Evolutionary conservation across 2,329 filamentous ascomycete genomes (phyloP).

Genomic region (Fusarium sp.): DNA sequence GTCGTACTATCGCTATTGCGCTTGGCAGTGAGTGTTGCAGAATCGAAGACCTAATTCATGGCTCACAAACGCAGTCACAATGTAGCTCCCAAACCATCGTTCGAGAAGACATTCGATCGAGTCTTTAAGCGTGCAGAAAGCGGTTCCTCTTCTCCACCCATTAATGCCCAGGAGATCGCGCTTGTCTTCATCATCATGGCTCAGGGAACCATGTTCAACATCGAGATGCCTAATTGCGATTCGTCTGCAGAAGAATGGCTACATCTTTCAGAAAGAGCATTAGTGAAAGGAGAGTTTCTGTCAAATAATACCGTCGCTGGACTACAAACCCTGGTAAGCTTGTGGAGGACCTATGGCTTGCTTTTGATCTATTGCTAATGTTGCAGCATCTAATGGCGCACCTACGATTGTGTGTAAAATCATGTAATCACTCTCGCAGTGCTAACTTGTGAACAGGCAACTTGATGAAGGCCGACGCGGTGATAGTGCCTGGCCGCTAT

Average conservation of each 20-base stretch:
- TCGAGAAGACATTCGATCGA: slow-evolving; percentile 6
- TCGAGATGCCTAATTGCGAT: slow-evolving; percentile 12
- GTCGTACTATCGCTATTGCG: slow-evolving; percentile 7
- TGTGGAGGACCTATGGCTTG: not conserved
- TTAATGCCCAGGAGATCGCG: slow-evolving; percentile 3
- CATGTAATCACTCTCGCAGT: accelerated
- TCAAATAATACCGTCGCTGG: slow-evolving; percentile 4
- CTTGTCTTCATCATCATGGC: slow-evolving; percentile 13
- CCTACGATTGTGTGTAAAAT: not conserved
- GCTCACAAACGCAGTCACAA: not conserved
- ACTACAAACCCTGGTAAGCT: slow-evolving; percentile 5
- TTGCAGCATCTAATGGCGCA: slow-evolving; percentile 2
- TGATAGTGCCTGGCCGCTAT: slow-evolving; percentile 6
- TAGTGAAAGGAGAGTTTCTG: slow-evolving; percentile 8
- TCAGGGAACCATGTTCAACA: slow-evolving; percentile 14
- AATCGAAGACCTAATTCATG: not conserved
- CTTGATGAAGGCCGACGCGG: not conserved
- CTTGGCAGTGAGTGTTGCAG: not conserved
- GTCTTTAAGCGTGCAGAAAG: slow-evolving; percentile 1
- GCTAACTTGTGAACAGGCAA: not conserved
- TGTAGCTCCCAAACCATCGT: slow-evolving; percentile 1
- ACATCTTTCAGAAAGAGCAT: not conserved
- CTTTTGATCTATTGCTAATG: not conserved
- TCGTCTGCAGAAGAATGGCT: slow-evolving; percentile 12
- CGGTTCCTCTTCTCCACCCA: not conserved